phyloP scores from a whole-genome alignment of 2,329 filamentous ascomycete species.

The Diaporthe nobilis region DNA sequence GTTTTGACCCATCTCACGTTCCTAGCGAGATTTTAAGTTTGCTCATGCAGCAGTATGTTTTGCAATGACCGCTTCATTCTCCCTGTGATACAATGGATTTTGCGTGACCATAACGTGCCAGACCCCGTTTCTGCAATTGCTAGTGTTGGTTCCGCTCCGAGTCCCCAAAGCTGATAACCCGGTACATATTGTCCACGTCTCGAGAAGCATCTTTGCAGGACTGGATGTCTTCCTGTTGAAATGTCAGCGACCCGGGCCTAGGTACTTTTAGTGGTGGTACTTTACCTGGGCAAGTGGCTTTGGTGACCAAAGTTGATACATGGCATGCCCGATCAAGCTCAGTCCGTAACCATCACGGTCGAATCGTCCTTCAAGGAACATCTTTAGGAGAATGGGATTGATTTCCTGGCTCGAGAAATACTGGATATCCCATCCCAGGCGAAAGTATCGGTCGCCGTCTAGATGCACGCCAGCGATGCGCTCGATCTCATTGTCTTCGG shows the following conservation, averaged over 20 bases:
- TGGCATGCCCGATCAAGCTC: not conserved
- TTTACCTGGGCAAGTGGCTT: not conserved
- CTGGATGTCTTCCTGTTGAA: not conserved
- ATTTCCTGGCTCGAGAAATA: not conserved
- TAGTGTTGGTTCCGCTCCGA: not conserved
- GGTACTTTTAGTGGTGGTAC: not conserved
- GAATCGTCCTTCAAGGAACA: not conserved
- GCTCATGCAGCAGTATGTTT: not conserved
- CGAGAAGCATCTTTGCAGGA: not conserved
- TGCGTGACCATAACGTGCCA: not conserved
- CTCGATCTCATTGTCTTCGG: conserved; percentile 1
- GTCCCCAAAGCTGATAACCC: not conserved
- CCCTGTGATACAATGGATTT: not conserved
- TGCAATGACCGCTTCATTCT: not conserved
- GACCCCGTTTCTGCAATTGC: not conserved
- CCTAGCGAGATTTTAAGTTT: not conserved
- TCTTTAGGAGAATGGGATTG: not conserved
- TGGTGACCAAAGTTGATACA: conserved; percentile 1
- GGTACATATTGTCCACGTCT: not conserved
- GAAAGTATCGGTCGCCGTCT: not conserved
- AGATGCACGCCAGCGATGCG: not conserved
- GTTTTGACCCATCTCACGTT: not conserved
- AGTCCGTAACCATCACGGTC: not conserved
- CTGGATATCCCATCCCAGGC: not conserved
- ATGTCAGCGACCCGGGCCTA: not conserved